Base-by-base conservation (phyloP, 2,329 filamentous ascomycete species). In the Diaporthe batatas region DNA sequence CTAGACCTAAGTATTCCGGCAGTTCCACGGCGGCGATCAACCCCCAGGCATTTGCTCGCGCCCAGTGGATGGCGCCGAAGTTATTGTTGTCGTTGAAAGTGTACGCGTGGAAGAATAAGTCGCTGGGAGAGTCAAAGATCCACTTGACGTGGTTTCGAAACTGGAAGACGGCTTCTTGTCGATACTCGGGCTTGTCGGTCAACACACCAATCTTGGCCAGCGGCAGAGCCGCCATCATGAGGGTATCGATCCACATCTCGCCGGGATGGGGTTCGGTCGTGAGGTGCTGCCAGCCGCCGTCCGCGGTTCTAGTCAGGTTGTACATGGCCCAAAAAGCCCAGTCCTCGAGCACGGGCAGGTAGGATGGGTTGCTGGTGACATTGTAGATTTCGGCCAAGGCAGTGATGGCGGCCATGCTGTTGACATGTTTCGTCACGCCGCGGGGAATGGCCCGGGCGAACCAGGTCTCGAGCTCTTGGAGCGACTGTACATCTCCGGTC, bases 91-190 rank as follows among this genome's bases (percentile, higher is more conserved):
- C 57, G n/a, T 59, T 59, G 36, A 59, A 59, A 7, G 57, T 59
- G 57, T 59, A 59, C 1, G 36, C 57, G 11, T 59, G 57, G 57
- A 59, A 59, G n/a, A 18, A 59, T n/a, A 59, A 11, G 16, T 42
- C 21, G 6, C 6, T 59, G 3, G 57, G 36, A 29, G 57, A 25
- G 23, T 59, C 57, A n/a, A 59, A 59, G 10, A 59, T 59, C 57
- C 57, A 59, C 36, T 59, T 59, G n/a, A 59, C 57, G n/a, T 59
- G 57, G n/a, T 59, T 59, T 25, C 57, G 57, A 42, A 59, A 59
- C 36, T 59, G 57, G 57, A 59, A 59, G 3, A 59, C 21, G 57
- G 57, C 57, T 23, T 59, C 57, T 2, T 5, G 57, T 42, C 57
- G 11, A 36, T 42, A 59, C 36, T 42, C 36, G 14, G 57, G 14